A percentile compares a stretch with the other conserved stretches of the same genome.
Evolutionary conservation across 805 yeast species (phyloP).

Genomic region (Scheffersomyces amazonensis): DNA sequence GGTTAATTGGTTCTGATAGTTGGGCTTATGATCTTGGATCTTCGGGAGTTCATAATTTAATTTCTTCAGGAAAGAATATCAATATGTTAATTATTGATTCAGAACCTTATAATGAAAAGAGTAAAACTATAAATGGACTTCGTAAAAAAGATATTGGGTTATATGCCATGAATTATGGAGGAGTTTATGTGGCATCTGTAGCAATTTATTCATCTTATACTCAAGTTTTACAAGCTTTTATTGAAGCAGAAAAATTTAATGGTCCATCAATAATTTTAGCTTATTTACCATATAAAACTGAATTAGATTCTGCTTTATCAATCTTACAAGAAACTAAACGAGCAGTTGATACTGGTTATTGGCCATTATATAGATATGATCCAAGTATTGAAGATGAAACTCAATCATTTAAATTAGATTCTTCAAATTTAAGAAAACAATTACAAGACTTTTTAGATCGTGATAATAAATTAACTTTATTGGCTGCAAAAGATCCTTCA

Average conservation of each 20-base stretch:
- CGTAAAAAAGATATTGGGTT: constrained; percentile 91
- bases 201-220: constrained; percentile 94
- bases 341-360: constrained; percentile 91
- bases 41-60: constrained; percentile 84
- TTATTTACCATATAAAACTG: constrained; percentile 72
- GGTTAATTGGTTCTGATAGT: constrained; percentile 93
- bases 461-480: constrained; percentile 80
- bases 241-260: constrained; percentile 83
- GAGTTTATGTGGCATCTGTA: constrained; percentile 88
- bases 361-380: constrained; percentile 90
- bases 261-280: constrained; percentile 94
- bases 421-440: constrained; percentile 74
- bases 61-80: constrained; percentile 71
- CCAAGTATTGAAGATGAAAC: constrained; percentile 53
- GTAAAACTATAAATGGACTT: constrained; percentile 36
- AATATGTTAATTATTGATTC: constrained; percentile 87
- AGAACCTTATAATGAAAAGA: constrained; percentile 57
- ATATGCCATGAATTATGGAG: constrained; percentile 91
- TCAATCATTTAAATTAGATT: constrained; percentile 77
- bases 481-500: constrained; percentile 68
- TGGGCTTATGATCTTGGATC: constrained; percentile 94
- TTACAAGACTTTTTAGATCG: constrained; percentile 80
- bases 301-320: constrained; percentile 64
- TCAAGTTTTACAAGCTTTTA: constrained; percentile 81
- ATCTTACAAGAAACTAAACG: constrained; percentile 82